Evolutionary conservation across 345 rosid species (phyloP), one percentile per base, ranked within the genome.

Genomic region (Populus pruinosa): DNA sequence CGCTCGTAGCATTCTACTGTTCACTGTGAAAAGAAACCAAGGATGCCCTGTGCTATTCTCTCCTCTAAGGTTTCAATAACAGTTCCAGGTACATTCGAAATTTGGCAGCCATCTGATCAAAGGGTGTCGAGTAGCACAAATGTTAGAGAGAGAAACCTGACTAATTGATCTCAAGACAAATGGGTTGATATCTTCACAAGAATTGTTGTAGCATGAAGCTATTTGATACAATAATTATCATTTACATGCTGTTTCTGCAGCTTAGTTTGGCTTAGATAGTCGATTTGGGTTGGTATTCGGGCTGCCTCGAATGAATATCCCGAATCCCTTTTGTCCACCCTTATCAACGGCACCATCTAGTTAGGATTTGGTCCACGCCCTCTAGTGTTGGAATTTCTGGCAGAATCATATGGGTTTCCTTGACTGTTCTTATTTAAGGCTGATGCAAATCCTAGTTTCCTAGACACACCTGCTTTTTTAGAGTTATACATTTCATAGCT

Each of bases 401-500:
- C 5, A 33, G 36, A 33, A 33, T 33, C 36, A 0, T 33, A 33
- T 33, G 36, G 36, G 36, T 33, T 33, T 33, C 36, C 82, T 70
- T 76, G 73, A 2, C 35, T 39, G 47, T 70, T 73, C 35, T 72
- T 31, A 20, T 70, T 47, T 38, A 23, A 56, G 35, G 65, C 62
- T 17, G 68, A 62, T 27, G 76, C 65, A 33, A 44, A 79, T 67
- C 76, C 82, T 50, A 72, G 83, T 38, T 77, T 77, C 6, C 75
- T 62, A 33, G 80, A 69, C 36, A 59, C 23, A 74, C 68, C 79
- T 56, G 76, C 63, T 17, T 70, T 84, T 20, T 84, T 69, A 74
- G 81, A 75, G 79, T 96, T 94, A 83, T 92, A 89, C 65, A 85
- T 81, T 55, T 97, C 97, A 83, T 77, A 91, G 81, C 90, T 70